Evolutionary conservation across 1,139 yeast genomes (phyloP).

Genomic region (Yamadazyma membranifaciens): DNA sequence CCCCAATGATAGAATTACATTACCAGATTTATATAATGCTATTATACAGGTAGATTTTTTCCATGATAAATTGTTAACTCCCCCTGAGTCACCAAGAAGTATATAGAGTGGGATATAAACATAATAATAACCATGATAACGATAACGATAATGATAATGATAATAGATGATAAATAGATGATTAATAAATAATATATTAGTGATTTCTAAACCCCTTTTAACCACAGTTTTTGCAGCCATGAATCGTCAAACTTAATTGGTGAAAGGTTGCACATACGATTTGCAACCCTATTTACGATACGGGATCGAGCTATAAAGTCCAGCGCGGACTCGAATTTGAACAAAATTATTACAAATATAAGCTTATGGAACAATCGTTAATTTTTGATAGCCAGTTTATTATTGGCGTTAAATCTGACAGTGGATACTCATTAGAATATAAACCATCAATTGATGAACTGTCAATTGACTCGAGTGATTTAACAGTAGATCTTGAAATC

Average conservation of each 20-base stretch:
- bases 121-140: neutral
- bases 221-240: neutral
- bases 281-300: neutral
- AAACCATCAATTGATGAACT: neutral
- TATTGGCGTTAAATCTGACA: constrained; percentile 9
- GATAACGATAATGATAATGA: constrained; percentile 4
- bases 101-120: constrained; percentile 3
- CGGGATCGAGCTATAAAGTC: neutral
- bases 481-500: neutral
- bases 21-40: constrained; percentile 45
- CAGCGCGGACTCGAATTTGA: neutral
- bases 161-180: constrained; percentile 3
- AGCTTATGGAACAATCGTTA: constrained; percentile 5
- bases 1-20: constrained; percentile 61
- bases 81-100: constrained; percentile 16
- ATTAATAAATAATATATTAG: neutral
- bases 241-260: neutral
- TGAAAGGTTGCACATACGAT: neutral
- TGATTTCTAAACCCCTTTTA: neutral
- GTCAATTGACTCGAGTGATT: neutral
- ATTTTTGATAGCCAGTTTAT: constrained; percentile 7
- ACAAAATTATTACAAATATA: constrained; percentile 1
- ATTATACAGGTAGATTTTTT: constrained; percentile 42
- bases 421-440: constrained; percentile 6
- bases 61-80: constrained; percentile 22